Percentiles rank a stretch among this genome's conserved stretches.
phyloP scores from a whole-genome alignment of 345 rosid genomes.

The thale cress (Arabidopsis thaliana) region TAIR10.1 NC_003074.8:20891501-20892000 shows the following conservation, averaged over 20 bases:
- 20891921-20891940: neutral
- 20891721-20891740: conserved; percentile 57
- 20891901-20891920: conserved; percentile 58
- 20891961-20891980: neutral
- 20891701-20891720: conserved; percentile 69
- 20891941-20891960: neutral
- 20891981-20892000: neutral
- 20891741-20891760: neutral
- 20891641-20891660: conserved; percentile 2
- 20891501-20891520: conserved; percentile 74
- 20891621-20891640: neutral
- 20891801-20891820: neutral
- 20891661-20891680: conserved; percentile 64
- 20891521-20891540: conserved; percentile 71
- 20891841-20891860: conserved; percentile 80
- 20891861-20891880: conserved; percentile 70
- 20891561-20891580: conserved; percentile 88
- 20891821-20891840: conserved; percentile 77
- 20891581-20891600: conserved; percentile 52
- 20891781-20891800: neutral
- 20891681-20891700: conserved; percentile 79
- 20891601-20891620: neutral
- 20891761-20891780: neutral
- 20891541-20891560: conserved; percentile 78
- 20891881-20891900: conserved; percentile 69